phyloP scores from a whole-genome alignment of 2,329 filamentous ascomycete species.

The Pyrenophora seminiperda region DNA sequence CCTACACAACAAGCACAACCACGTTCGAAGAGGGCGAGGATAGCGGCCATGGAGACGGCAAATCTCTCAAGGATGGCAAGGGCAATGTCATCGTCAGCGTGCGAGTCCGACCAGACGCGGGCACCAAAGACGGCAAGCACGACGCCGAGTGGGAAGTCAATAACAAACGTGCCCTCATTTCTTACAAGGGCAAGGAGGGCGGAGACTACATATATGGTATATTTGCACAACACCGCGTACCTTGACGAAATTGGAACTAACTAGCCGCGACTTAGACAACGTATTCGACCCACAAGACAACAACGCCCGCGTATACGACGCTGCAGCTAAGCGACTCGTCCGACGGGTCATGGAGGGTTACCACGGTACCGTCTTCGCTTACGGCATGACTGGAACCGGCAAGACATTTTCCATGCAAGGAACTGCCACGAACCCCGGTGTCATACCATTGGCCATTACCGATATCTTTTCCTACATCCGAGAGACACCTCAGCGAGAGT shows the following conservation, averaged over 20 bases:
- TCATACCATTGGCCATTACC: constrained; percentile 95
- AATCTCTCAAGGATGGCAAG: constrained; percentile 69
- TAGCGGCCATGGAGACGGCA: constrained; percentile 57
- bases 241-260: constrained; percentile 15
- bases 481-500: constrained; percentile 93
- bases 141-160: constrained; percentile 94
- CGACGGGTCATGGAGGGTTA: constrained; percentile 99
- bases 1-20: constrained; percentile 85
- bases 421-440: constrained; percentile 90
- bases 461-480: constrained; percentile 99
- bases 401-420: constrained; percentile 99
- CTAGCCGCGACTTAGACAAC: constrained; percentile 69
- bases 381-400: constrained; percentile 98
- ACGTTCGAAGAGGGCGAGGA: constrained; percentile 83
- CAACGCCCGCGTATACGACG: constrained; percentile 93
- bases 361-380: constrained; percentile 96
- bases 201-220: constrained; percentile 85
- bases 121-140: constrained; percentile 64
- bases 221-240: constrained; percentile 41
- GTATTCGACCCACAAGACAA: constrained; percentile 94
- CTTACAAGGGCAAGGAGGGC: constrained; percentile 86
- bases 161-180: constrained; percentile 77
- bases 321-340: constrained; percentile 89
- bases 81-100: constrained; percentile 97
- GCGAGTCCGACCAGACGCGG: constrained; percentile 82